Conservation (phyloP, 345 rosid species). For the Eucalyptus decipiens region DNA sequence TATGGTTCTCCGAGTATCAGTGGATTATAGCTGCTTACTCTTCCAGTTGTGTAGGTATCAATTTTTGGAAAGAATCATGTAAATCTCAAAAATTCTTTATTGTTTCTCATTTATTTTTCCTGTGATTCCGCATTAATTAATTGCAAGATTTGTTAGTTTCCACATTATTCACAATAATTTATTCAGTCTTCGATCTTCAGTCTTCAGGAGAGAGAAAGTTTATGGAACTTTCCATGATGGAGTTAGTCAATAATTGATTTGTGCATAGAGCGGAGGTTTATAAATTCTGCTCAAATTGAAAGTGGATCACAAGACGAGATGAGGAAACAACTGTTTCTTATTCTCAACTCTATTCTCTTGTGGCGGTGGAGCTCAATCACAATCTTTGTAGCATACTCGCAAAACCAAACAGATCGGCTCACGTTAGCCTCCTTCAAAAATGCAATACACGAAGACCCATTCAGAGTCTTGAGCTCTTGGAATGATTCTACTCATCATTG, state of each 20-base stretch:
- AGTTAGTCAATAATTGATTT: not conserved
- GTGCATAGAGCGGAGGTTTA: not conserved
- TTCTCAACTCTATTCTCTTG: not conserved
- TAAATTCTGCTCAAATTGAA: not conserved
- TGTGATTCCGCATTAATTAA: too few relatives aligned
- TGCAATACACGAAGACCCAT: not conserved
- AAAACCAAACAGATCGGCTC: not conserved
- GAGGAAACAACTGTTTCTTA: not conserved
- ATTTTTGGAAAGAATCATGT: too few relatives aligned
- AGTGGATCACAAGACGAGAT: not conserved
- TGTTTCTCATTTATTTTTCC: too few relatives aligned
- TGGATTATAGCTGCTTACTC: too few relatives aligned
- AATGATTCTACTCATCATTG: not conserved
- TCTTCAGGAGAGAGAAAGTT: not conserved
- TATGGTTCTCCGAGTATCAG: too few relatives aligned
- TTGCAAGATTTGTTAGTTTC: too few relatives aligned
- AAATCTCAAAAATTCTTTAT: too few relatives aligned
- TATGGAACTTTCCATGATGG: not conserved
- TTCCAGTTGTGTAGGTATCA: too few relatives aligned
- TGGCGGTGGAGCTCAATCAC: not conserved
- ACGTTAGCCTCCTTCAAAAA: not conserved
- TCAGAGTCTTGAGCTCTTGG: not conserved
- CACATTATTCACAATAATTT: too few relatives aligned
- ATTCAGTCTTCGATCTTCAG: too few relatives aligned
- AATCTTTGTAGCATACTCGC: accelerated